These are phyloP conservation scores for Clarireedia paspali DNA, from an alignment of 2,329 filamentous ascomycete species.

Conservation along the genomic window DNA sequence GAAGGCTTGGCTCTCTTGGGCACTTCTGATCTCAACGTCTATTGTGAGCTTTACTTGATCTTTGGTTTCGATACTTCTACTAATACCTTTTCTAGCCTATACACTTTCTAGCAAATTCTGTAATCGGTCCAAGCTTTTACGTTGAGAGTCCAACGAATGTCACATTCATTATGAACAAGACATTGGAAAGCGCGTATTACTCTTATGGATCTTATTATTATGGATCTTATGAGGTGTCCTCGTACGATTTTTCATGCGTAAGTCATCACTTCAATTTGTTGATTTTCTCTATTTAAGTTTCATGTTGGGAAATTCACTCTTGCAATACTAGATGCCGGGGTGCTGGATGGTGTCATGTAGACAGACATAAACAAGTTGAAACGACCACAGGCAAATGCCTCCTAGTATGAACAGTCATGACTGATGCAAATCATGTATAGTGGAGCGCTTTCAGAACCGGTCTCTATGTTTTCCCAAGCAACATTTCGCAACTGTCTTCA, in stretches of 20 bases:
- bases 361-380: no score
- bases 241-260: conserved; percentile 8
- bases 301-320: no score
- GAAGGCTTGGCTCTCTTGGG: conserved; percentile 16
- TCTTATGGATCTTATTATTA: neutral
- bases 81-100: conserved; percentile 11
- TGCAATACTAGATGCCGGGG: no score
- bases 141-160: conserved; percentile 13
- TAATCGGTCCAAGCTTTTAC: conserved; percentile 18
- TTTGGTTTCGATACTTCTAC: neutral
- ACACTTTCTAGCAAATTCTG: conserved; percentile 20
- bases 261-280: neutral
- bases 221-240: no score
- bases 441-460: conserved; percentile 15
- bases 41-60: conserved; percentile 9
- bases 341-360: no score
- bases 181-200: fast-evolving
- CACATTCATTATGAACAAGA: no score
- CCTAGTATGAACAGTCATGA: no score
- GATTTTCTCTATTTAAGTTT: neutral
- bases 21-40: conserved; percentile 17
- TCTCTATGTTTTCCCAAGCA: conserved; percentile 9
- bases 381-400: no score
- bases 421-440: neutral
- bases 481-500: neutral